These are phyloP conservation scores for Astrephomene gubernaculifera DNA, from an alignment of 139 green algal species.

Conservation along the genomic window DNA sequence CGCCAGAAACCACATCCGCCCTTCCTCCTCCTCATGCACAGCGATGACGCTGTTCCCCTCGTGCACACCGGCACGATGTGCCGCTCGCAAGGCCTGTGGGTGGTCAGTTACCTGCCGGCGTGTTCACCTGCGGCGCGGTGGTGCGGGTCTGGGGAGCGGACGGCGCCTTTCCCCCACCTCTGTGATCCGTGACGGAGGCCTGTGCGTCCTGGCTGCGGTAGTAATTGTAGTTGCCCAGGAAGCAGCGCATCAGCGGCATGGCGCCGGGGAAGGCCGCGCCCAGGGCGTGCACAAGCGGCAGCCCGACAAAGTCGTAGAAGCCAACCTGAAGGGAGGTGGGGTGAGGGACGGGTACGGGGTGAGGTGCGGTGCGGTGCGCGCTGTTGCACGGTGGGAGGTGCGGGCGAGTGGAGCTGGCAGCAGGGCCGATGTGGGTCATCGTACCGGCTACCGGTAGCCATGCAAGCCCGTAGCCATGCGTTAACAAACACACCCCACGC, in stretches of 20 bases:
- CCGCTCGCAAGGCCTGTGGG: neutral
- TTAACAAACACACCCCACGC: too few relatives aligned
- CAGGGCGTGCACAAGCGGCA: slow-evolving; percentile 39
- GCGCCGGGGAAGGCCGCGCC: slow-evolving; percentile 25
- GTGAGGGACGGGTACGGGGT: neutral
- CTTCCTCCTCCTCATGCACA: neutral
- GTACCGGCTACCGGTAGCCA: too few relatives aligned
- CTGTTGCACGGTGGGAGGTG: too few relatives aligned
- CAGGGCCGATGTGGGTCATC: too few relatives aligned
- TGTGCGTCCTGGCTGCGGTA: slow-evolving; percentile 10
- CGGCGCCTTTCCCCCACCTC: neutral
- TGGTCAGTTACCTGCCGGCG: neutral
- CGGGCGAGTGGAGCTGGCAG: too few relatives aligned
- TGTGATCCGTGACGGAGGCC: neutral
- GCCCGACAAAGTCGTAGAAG: slow-evolving; percentile 49
- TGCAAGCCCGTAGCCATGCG: too few relatives aligned
- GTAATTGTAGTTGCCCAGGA: slow-evolving; percentile 37
- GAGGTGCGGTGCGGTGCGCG: neutral
- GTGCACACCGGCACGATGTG: neutral
- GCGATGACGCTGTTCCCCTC: neutral
- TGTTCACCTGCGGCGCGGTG: neutral
- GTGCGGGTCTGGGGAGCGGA: too few relatives aligned
- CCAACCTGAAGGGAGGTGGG: slow-evolving; percentile 33
- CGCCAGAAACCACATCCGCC: neutral
- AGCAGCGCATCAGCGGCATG: slow-evolving; percentile 4